Evolutionary conservation across 169 alveolate species (phyloP), one percentile per base, ranked within the genome.

Genomic region (Ichthyophthirius multifiliis): DNA sequence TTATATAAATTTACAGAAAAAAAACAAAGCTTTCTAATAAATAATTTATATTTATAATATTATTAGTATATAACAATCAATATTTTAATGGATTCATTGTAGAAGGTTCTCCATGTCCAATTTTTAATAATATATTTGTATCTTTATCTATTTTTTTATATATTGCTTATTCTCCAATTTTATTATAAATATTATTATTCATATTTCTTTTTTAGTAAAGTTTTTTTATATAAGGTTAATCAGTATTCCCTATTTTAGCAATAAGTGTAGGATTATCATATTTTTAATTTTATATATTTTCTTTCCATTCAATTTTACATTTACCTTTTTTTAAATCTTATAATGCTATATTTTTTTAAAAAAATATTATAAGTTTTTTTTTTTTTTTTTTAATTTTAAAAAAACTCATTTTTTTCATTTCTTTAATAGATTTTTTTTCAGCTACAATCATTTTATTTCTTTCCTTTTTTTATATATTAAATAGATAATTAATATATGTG

Each of bases 81-180:
- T 78, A 78, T 65, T 78, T 78, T 12, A 78, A 62, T 31, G 84
- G 84, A 65, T 78, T 78, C 23, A 78, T 32, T 16, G 84, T 78
- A 4, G 48, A 65, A 16, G 84, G 84, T 43, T 43, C 30, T 1
- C 84, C 84, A 46, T 78, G 84, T 6, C 84, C 84, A 12, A 78
- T 78, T 65, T 78, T 78, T 35, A 78, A 65, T 43, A 64, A 32
- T 5, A 64, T 78, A 5, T 65, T 47, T 23, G 43, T 78, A 43
- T 78, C 84, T 63, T 78, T 78, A 35, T 78, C 84, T 16, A 78
- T 78, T 45, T 78, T 78, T 27, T 65, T 64, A 65, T 65, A 78
- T 13, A 64, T 65, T 43, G 63, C 84, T 27, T 76, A 78, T 78
- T 78, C 46, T n/a, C 84, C 84, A 41, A 78, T 78, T 20, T 78